Percentiles rank a stretch among this genome's conserved stretches.
Evolutionary conservation across 768 basidiomycete genomes (phyloP).

Genomic region (Harrya chromipes): DNA sequence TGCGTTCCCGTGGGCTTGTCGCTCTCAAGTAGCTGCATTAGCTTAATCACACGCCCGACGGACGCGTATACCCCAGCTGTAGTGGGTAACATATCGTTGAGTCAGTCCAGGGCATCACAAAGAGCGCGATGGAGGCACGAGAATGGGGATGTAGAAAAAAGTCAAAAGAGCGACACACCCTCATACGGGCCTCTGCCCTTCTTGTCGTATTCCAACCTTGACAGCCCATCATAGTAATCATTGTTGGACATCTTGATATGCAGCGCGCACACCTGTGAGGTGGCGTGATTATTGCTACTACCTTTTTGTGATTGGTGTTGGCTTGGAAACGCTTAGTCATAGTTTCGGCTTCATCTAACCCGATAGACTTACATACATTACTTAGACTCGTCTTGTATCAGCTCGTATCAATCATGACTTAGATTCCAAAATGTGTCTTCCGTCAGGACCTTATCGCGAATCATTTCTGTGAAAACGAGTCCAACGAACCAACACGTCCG

Average conservation of each 20-base stretch:
- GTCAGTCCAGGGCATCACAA: no score
- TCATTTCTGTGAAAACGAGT: no score
- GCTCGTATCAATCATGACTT: slow-evolving; percentile 19
- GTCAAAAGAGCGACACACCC: background rate
- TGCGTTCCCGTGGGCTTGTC: background rate
- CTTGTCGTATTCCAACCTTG: slow-evolving; percentile 12
- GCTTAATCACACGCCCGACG: slow-evolving; percentile 20
- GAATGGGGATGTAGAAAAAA: background rate
- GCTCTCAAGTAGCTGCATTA: slow-evolving; percentile 12
- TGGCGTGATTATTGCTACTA: no score
- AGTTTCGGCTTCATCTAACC: no score
- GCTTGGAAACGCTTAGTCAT: no score
- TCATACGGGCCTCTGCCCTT: background rate
- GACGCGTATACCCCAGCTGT: slow-evolving; percentile 24
- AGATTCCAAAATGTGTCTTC: slow-evolving; percentile 17
- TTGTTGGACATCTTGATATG: no score
- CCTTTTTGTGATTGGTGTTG: no score
- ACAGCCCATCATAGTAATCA: slow-evolving; percentile 18
- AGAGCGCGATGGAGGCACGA: background rate
- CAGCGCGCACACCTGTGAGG: no score
- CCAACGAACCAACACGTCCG: background rate
- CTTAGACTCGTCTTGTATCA: no score
- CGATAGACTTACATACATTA: no score
- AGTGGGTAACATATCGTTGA: background rate
- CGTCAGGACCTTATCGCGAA: slow-evolving; percentile 15